A percentile compares a stretch with the other conserved stretches of the same genome.
These are phyloP conservation scores for Microstegium vimineum DNA, from an alignment of 176 grass and related monocot species.

Conservation along the genomic window DNA sequence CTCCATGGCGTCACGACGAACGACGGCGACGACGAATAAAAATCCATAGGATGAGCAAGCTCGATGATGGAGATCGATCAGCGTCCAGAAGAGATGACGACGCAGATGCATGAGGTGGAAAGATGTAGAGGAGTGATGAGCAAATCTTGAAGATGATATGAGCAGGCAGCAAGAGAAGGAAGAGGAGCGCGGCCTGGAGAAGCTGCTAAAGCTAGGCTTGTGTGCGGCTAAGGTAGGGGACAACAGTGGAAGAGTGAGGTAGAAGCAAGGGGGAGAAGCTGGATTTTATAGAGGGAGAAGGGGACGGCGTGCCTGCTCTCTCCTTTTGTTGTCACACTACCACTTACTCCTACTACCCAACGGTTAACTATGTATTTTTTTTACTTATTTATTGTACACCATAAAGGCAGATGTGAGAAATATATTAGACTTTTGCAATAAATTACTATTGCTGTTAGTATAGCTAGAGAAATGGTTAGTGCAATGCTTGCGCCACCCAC, in stretches of 20 bases:
- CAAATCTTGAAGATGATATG: neutral
- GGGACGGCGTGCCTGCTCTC: slow-evolving; percentile 24
- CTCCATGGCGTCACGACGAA: neutral
- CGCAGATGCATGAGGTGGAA: neutral
- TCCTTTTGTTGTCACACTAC: slow-evolving; percentile 13
- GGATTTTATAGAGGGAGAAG: slow-evolving; percentile 63
- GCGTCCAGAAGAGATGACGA: neutral
- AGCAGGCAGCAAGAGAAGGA: neutral
- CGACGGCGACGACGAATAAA: neutral
- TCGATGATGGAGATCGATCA: neutral
- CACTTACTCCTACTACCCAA: slow-evolving; percentile 6
- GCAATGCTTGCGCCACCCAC: neutral
- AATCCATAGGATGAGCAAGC: neutral
- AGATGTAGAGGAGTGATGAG: neutral
- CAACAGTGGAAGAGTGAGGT: slow-evolving; percentile 45
- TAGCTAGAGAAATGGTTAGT: neutral
- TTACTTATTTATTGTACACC: slow-evolving; percentile 18
- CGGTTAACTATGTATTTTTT: slow-evolving; percentile 5
- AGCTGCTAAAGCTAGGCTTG: neutral
- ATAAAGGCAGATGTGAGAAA: neutral
- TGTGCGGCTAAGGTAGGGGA: slow-evolving; percentile 14
- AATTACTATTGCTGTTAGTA: neutral
- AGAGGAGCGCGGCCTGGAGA: neutral
- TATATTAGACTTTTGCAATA: neutral
- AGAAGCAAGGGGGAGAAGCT: slow-evolving; percentile 39